Conservation (phyloP, 2,329 filamentous ascomycete species). For the Pezicula radicicola region DNA sequence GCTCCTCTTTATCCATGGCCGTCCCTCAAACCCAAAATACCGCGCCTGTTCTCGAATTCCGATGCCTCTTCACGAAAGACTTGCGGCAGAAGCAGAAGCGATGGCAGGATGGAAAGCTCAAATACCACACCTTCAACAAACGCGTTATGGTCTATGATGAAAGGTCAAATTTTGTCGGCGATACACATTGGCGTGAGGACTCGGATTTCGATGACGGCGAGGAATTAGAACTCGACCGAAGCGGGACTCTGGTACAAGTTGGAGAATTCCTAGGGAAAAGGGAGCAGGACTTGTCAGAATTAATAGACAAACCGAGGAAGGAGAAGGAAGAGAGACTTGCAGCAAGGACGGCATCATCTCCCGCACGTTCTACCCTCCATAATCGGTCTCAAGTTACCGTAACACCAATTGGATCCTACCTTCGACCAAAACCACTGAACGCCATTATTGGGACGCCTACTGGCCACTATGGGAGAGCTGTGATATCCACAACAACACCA, state of each 20-base stretch:
- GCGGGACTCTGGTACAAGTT: slow-evolving; percentile 76
- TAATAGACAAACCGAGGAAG: slow-evolving; percentile 68
- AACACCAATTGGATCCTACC: slow-evolving; percentile 35
- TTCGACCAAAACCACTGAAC: slow-evolving; percentile 56
- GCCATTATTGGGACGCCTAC: slow-evolving; percentile 63
- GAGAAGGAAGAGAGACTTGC: slow-evolving; percentile 48
- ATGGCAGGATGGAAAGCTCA: slow-evolving; percentile 89
- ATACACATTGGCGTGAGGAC: slow-evolving; percentile 74
- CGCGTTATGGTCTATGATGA: slow-evolving; percentile 89
- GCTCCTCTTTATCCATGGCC: slow-evolving; percentile 12
- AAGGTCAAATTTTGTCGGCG: slow-evolving; percentile 75
- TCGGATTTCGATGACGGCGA: slow-evolving; percentile 75
- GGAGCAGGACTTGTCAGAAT: slow-evolving; percentile 73
- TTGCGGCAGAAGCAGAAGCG: slow-evolving; percentile 82
- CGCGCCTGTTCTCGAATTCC: slow-evolving; percentile 78
- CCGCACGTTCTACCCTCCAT: slow-evolving; percentile 22
- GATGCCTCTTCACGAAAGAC: slow-evolving; percentile 85
- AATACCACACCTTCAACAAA: slow-evolving; percentile 88
- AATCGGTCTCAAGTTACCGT: slow-evolving; percentile 8
- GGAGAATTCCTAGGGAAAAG: slow-evolving; percentile 68
- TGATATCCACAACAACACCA: slow-evolving; percentile 57
- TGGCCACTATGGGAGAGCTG: slow-evolving; percentile 59
- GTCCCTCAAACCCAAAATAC: slow-evolving; percentile 39
- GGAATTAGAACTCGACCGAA: slow-evolving; percentile 74
- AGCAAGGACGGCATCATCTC: slow-evolving; percentile 24